Base-by-base conservation (phyloP, 768 basidiomycete genomes). In the Rubroboletus satanas region DNA sequence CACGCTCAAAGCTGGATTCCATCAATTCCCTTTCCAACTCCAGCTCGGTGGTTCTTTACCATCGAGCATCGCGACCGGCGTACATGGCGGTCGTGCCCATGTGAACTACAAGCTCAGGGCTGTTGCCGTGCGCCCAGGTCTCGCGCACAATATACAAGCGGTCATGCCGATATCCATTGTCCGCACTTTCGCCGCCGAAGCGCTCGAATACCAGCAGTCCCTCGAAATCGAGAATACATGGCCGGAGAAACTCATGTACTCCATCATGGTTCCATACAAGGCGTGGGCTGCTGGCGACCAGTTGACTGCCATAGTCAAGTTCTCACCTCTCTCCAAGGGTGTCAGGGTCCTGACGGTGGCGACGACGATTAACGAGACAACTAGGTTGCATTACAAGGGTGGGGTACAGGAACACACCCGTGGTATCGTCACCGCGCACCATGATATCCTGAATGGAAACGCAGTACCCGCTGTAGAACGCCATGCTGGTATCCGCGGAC, bases 171-270 rank as follows among this genome's bases (percentile, higher is more conserved):
- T 98, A 46, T 73, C 77, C 54, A 75, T 98, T 57, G 61, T 89
- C 45, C 83, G 93, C 44, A 83, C 87, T 4, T 87, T 94, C 65
- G 77, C 83, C 18, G 68, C 83, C 2, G 93, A 94, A 57, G 88
- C 95, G 0, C 81, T 97, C 62, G 96, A 98, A 70, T 98, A 92
- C 75, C 95, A 93, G 64, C 94, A 98, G 67, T 93, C 93, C 2
- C 80, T 97, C 54, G 96, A 98, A 70, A 87, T 92, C 60, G 91
- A 97, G 71, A 97, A 95, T 70, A 94, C 93, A 15, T 98, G 96
- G 96, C 94, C 96, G 0, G 88, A 88, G 21, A 98, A 98, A 74
- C 76, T 97, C 72, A 96, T 95, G 94, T 98, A 96, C 70, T 86
- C 88, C 6, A 83, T 93, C 66, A 89, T 93, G 75, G 72, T 98